Conservation (phyloP, 257 asterid species). For the Galeopsis tetrahit region DNA sequence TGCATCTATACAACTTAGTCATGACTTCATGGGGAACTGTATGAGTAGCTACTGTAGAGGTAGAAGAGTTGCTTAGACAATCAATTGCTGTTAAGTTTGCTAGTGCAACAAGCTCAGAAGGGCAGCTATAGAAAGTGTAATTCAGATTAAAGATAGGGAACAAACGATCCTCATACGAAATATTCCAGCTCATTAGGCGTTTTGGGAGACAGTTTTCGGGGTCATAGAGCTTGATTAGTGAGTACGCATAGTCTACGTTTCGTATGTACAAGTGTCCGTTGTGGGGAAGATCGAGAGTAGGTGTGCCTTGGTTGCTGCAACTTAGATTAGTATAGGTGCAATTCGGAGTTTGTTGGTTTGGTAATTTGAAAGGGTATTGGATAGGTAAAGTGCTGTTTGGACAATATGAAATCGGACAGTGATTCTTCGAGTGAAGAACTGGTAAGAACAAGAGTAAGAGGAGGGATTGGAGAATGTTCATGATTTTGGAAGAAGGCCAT, state of each 20-base stretch:
- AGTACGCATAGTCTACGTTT: slow-evolving; percentile 11
- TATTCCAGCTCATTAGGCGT: slow-evolving; percentile 31
- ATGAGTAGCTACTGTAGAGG: slow-evolving; percentile 35
- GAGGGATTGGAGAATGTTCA: slow-evolving; percentile 8
- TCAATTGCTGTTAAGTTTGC: slow-evolving; percentile 1
- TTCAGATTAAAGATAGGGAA: background rate
- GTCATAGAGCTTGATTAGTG: slow-evolving; percentile 33
- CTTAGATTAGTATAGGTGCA: slow-evolving; percentile 37
- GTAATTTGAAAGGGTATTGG: slow-evolving; percentile 35
- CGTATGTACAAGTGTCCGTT: slow-evolving; percentile 37
- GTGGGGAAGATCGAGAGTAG: slow-evolving; percentile 29
- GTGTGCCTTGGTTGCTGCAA: slow-evolving; percentile 32
- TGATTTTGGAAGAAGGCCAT: background rate
- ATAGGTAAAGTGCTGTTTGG: slow-evolving; percentile 30
- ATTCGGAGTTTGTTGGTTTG: slow-evolving; percentile 30
- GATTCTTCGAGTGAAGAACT: slow-evolving; percentile 24
- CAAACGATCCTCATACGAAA: background rate
- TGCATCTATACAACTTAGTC: slow-evolving; percentile 28
- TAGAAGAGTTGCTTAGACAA: slow-evolving; percentile 40
- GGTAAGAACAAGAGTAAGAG: slow-evolving; percentile 20
- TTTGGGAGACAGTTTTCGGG: slow-evolving; percentile 39
- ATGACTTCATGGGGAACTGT: slow-evolving; percentile 14
- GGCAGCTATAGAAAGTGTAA: slow-evolving; percentile 42
- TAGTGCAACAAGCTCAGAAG: background rate
- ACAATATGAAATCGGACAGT: slow-evolving; percentile 39